These are phyloP conservation scores for Aspergillus coremiiformis DNA, from an alignment of 495 filamentous ascomycete genomes.

Conservation along the genomic window DNA sequence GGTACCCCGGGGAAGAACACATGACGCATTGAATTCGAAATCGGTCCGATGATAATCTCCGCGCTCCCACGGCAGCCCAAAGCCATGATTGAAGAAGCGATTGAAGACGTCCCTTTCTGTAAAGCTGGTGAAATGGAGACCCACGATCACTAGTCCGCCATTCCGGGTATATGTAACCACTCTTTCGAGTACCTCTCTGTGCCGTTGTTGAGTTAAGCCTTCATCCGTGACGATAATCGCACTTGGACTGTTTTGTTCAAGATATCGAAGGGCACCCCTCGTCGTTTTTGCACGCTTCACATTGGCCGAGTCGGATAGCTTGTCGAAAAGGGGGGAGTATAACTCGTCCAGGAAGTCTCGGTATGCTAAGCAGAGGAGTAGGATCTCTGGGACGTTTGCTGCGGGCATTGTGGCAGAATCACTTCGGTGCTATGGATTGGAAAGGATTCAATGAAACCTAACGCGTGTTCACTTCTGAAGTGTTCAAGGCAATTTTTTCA, in stretches of 20 bases:
- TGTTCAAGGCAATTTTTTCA: no score
- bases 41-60: conserved; percentile 28
- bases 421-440: no score
- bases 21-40: conserved; percentile 16
- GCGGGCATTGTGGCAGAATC: conserved; percentile 14
- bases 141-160: conserved; percentile 18
- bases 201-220: conserved; percentile 6
- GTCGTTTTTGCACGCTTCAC: conserved; percentile 14
- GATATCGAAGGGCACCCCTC: conserved; percentile 1
- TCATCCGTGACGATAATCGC: conserved; percentile 18
- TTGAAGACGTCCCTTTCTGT: conserved; percentile 13
- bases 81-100: conserved; percentile 14
- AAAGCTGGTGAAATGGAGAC: conserved; percentile 25
- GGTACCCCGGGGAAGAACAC: conserved; percentile 5
- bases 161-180: conserved; percentile 12
- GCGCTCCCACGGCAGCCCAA: conserved; percentile 32
- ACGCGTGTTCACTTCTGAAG: no score
- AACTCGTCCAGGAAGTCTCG: conserved; percentile 9
- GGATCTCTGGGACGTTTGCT: conserved; percentile 10
- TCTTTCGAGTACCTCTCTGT: conserved; percentile 6
- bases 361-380: conserved; percentile 15
- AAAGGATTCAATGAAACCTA: no score
- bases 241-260: conserved; percentile 7
- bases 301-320: not conserved
- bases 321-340: conserved; percentile 11